Percentiles rank a stretch among this genome's conserved stretches.
phyloP scores from a whole-genome alignment of 139 green algal species.

The Deuterostichococcus epilithicus region DNA sequence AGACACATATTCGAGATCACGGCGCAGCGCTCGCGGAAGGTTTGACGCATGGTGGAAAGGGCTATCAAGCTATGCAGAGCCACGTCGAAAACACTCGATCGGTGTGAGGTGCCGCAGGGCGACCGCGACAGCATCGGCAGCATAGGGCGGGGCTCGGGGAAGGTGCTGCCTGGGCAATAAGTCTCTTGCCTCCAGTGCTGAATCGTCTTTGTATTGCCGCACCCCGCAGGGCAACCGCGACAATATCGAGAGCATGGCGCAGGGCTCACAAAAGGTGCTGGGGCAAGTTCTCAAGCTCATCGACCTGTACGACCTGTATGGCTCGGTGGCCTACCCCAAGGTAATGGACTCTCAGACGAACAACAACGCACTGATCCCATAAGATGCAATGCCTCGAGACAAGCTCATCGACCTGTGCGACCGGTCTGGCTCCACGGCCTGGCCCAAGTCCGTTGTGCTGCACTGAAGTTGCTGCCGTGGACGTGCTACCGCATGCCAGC shows the following conservation, averaged over 20 bases:
- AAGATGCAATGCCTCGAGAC: too few species aligned
- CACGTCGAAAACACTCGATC: too few species aligned
- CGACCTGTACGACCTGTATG: conserved; percentile 85
- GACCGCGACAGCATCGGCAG: conserved; percentile 34
- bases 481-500: too few species aligned
- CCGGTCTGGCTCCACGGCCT: too few species aligned
- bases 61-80: too few species aligned
- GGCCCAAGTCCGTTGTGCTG: too few species aligned
- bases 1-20: too few species aligned
- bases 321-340: conserved; percentile 90
- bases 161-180: neutral
- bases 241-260: conserved; percentile 79
- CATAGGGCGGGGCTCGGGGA: conserved; percentile 1
- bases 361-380: too few species aligned
- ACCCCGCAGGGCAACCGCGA: conserved; percentile 78
- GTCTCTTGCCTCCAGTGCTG: neutral
- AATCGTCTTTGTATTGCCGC: neutral
- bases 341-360: conserved; percentile 71
- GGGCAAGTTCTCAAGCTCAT: conserved; percentile 86
- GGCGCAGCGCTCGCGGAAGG: too few species aligned
- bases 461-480: too few species aligned
- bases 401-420: neutral
- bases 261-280: conserved; percentile 71
- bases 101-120: neutral
- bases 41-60: too few species aligned